Base-by-base conservation (phyloP, 208 protist species). In the Trypanosoma grayi region DNA sequence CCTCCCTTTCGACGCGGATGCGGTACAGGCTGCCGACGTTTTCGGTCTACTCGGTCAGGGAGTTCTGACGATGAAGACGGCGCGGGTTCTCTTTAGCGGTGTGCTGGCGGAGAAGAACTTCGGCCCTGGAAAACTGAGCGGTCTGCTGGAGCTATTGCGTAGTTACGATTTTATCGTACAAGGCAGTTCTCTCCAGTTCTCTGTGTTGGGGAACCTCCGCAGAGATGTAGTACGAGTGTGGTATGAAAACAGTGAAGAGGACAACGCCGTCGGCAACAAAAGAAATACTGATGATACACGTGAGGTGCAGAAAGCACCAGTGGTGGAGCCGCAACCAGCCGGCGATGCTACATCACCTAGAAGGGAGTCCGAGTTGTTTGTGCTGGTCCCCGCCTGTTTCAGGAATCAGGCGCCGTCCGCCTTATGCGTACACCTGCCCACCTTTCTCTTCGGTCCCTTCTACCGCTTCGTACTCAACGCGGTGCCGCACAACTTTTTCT, bases 401-500 rank as follows among this genome's bases (percentile, higher is more conserved):
- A 58, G 34, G 14, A 55, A 36, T 14, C 55, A 73, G 7, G 67
- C 80, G 4, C 81, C 84, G n/a, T 66, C 83, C 1, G 68, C 74
- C 0, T 78, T 94, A 14, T 75, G 73, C 44, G 34, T 71, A 56
- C 65, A 87, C 41, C 47, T 89, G 41, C 60, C 82, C 28, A 74
- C 70, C 24, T 79, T 88, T 30, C 75, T 94, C 9, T 79, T 76
- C 11, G 87, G 87, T 0, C 87, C 87, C 0, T 92, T 92, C 45
- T 92, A 90, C 69, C 77, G 86, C 27, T 90, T 94, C 47, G 87
- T 59, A 20, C 75, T 94, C 31, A 77, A 73, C 60, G 79, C 92
- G 48, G 70, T 88, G 18, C 87, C 87, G 27, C 73, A 72, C 27
- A 68, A 80, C 50, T 94, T 94, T 51, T 94, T 94, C 40, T 44